Base-by-base conservation (phyloP, 352 stramenopile species). In the Globisporangium heterothallicum region DNA sequence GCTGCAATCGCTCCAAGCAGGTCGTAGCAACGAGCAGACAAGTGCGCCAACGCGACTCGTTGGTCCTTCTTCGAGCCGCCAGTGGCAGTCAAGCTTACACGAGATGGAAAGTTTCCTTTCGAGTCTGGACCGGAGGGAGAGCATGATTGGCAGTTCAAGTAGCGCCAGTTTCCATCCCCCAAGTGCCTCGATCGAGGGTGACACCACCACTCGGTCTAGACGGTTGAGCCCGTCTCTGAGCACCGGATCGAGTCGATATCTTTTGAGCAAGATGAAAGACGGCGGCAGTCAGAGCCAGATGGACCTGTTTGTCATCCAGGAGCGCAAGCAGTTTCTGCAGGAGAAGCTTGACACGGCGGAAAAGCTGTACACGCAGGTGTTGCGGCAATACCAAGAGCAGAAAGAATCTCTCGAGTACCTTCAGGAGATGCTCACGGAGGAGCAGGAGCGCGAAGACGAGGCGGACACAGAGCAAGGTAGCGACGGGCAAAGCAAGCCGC, bases 281-380 rank as follows among this genome's bases (percentile, higher is more conserved):
- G 42, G n/a, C 35, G 53, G 30, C 42, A 56, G 34, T 12, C 38
- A 52, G 21, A 55, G 19, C 47, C 59, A 61, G 7, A 65, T 65
- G 42, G 56, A 73, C 25, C 60, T 58, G 25, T 53, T 70, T 25
- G 66, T 60, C 59, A 47, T 66, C 10, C 68, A 76, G 34, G 70
- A 81, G 53, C 61, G 61, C 14, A 48, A 53, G 14, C 70, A 81
- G 56, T 54, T 72, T 9, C 18, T 86, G 26, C 63, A 76, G 26
- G 77, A 88, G 29, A 81, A 84, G 34, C 70, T 88, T 21, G 74
- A 90, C 58, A 70, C 72, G 0, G 64, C 77, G 13, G 79, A 91
- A 61, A 87, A 88, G 54, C 52, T 85, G 19, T 86, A 91, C 59
- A 54, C 79, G 40, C 71, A 88, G 44, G 78, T 85, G 42, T 48